phyloP scores from a whole-genome alignment of 2,329 filamentous ascomycete genomes.

The Ophiostoma sp. region DNA sequence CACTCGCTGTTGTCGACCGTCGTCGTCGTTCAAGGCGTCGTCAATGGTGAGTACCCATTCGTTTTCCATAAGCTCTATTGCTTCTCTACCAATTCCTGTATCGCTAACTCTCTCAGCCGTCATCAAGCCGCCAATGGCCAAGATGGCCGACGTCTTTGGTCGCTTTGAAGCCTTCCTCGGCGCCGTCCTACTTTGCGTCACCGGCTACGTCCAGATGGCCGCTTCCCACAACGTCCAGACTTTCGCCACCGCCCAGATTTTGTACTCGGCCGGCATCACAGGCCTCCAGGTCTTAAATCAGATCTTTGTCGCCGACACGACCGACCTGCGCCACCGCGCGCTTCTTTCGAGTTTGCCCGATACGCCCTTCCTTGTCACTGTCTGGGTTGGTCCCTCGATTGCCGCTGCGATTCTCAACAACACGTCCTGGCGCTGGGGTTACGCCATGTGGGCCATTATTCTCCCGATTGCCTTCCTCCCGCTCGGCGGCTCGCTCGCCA shows the following conservation, averaged over 20 bases:
- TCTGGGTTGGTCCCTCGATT: conserved; percentile 60
- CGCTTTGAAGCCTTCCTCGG: conserved; percentile 60
- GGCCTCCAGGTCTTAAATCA: conserved; percentile 58
- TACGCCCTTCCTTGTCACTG: conserved; percentile 60
- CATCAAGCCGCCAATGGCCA: conserved; percentile 62
- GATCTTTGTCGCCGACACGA: conserved; percentile 65
- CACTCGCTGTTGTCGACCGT: conserved; percentile 67
- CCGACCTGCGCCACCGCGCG: conserved; percentile 59
- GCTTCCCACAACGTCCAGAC: conserved; percentile 54
- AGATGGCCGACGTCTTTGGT: conserved; percentile 63
- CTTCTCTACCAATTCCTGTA: background rate
- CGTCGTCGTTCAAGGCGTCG: conserved; percentile 62
- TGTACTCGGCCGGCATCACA: conserved; percentile 56
- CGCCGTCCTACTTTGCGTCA: conserved; percentile 53
- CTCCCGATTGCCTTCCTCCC: conserved; percentile 58
- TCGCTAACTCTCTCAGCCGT: conserved; percentile 43
- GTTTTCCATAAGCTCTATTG: background rate
- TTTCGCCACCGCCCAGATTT: conserved; percentile 56
- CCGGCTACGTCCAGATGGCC: conserved; percentile 61
- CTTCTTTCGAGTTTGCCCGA: conserved; percentile 60
- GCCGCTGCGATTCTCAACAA: conserved; percentile 48
- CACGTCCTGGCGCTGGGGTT: conserved; percentile 62
- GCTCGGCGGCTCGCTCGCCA: conserved; percentile 51
- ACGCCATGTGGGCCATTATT: conserved; percentile 63
- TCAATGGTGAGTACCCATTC: conserved; percentile 51